phyloP scores from a whole-genome alignment of 139 green algal species.

The Pseudopediastrum boryanum region DNA sequence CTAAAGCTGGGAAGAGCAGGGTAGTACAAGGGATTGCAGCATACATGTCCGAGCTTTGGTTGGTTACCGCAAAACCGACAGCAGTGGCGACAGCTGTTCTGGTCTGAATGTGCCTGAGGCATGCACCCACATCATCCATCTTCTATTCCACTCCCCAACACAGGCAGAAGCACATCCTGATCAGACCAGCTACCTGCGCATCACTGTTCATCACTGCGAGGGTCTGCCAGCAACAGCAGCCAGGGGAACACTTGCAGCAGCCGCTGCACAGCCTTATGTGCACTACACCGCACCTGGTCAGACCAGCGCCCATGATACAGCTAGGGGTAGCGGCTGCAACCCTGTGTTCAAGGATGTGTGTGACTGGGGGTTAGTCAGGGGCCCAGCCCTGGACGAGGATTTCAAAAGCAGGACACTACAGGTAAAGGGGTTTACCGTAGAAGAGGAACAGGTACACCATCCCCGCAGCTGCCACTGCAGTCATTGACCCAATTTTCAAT shows the following conservation, averaged over 20 bases:
- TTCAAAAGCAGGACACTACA: background rate
- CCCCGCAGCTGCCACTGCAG: background rate
- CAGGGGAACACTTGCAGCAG: background rate
- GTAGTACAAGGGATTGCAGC: too few relatives aligned
- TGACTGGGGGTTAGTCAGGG: constrained; percentile 4
- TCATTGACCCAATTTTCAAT: background rate
- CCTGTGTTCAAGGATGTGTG: constrained; percentile 20
- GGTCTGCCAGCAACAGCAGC: constrained; percentile 15
- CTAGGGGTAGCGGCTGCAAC: background rate
- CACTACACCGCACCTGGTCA: constrained; percentile 23
- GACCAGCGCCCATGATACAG: background rate
- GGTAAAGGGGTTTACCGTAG: background rate
- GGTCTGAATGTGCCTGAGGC: too few relatives aligned
- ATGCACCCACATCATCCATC: background rate
- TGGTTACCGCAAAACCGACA: too few relatives aligned
- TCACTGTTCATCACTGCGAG: constrained; percentile 27
- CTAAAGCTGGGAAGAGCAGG: too few relatives aligned
- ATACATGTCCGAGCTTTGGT: too few relatives aligned
- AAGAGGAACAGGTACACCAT: too few relatives aligned
- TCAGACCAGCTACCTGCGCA: constrained; percentile 14
- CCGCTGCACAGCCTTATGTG: constrained; percentile 17
- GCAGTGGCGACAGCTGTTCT: too few relatives aligned
- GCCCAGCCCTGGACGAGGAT: background rate
- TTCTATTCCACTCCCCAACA: background rate
- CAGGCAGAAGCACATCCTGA: constrained; percentile 28